Evolutionary conservation across 768 basidiomycete genomes (phyloP).

Genomic region (Collybiopsis confluens): DNA sequence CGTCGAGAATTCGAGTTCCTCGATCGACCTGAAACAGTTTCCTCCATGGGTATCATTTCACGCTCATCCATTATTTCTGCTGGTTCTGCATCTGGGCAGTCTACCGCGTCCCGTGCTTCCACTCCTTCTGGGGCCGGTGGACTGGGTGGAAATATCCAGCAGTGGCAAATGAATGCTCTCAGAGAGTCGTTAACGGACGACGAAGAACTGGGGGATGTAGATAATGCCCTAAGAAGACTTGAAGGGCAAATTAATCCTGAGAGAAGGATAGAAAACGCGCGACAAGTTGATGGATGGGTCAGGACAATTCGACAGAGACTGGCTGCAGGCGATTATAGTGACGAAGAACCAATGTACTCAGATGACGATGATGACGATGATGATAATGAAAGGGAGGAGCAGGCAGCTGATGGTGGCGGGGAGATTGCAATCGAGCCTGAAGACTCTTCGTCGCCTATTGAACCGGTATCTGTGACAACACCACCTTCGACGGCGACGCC

Average conservation of each 20-base stretch:
- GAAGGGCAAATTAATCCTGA: slow-evolving; percentile 83
- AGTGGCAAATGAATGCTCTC: slow-evolving; percentile 80
- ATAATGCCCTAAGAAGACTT: slow-evolving; percentile 72
- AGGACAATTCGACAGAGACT: slow-evolving; percentile 65
- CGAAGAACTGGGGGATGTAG: slow-evolving; percentile 68
- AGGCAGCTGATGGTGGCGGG: slow-evolving; percentile 2
- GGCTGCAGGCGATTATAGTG: slow-evolving; percentile 57
- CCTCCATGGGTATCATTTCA: slow-evolving; percentile 73
- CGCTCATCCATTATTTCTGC: slow-evolving; percentile 55
- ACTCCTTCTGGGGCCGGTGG: slow-evolving; percentile 28
- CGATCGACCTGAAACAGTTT: slow-evolving; percentile 66
- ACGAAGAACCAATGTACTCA: slow-evolving; percentile 57
- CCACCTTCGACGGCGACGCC: slow-evolving; percentile 29
- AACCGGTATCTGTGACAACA: slow-evolving; percentile 19
- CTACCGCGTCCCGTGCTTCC: slow-evolving; percentile 40
- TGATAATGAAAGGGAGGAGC: slow-evolving; percentile 26
- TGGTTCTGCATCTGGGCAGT: slow-evolving; percentile 33
- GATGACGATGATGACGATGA: slow-evolving; percentile 38
- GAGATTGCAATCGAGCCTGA: not conserved
- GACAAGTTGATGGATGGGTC: slow-evolving; percentile 83
- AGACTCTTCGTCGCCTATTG: not conserved
- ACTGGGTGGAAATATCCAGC: slow-evolving; percentile 52
- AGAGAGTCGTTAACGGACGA: slow-evolving; percentile 73
- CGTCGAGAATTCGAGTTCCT: slow-evolving; percentile 82
- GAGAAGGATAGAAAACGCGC: slow-evolving; percentile 63